Evolutionary conservation across 257 asterid genomes (phyloP).

Genomic region (Fraxinus americana): DNA sequence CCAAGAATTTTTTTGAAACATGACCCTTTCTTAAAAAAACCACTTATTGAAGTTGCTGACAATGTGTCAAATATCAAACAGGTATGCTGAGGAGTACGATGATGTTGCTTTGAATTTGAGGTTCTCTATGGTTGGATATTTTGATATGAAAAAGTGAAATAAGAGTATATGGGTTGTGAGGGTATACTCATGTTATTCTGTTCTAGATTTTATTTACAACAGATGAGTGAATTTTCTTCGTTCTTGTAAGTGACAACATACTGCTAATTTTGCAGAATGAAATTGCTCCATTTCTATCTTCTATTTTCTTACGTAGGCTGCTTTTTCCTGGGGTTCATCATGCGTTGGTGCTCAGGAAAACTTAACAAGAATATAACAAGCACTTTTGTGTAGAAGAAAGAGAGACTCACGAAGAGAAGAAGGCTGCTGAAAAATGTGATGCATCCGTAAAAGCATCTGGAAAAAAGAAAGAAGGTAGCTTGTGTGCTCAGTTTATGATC

Average conservation of each 20-base stretch:
- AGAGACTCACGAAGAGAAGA: too few relatives aligned
- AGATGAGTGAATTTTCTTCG: slow-evolving; percentile 4
- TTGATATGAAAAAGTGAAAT: background rate
- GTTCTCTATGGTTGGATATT: slow-evolving; percentile 8
- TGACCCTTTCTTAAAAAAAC: background rate
- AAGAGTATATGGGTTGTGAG: background rate
- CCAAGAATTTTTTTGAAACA: background rate
- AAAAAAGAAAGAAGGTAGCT: too few relatives aligned
- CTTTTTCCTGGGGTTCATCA: slow-evolving; percentile 88
- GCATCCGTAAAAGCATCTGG: too few relatives aligned
- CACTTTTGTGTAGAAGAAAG: too few relatives aligned
- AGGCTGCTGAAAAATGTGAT: too few relatives aligned
- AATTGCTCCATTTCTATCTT: slow-evolving; percentile 71
- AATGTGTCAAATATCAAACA: slow-evolving; percentile 5
- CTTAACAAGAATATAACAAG: slow-evolving; percentile 75
- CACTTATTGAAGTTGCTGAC: slow-evolving; percentile 9
- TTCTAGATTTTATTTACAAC: slow-evolving; percentile 5
- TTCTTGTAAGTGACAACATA: slow-evolving; percentile 22
- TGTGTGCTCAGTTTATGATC: too few relatives aligned
- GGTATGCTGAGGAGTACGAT: slow-evolving; percentile 11
- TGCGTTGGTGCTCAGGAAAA: slow-evolving; percentile 61
- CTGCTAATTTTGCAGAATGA: slow-evolving; percentile 72
- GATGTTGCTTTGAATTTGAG: background rate
- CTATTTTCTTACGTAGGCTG: slow-evolving; percentile 74
- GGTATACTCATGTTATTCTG: background rate